Evolutionary conservation across 1,284 basidiomycete species (phyloP).

Genomic region (Boletus semigastroideus): DNA sequence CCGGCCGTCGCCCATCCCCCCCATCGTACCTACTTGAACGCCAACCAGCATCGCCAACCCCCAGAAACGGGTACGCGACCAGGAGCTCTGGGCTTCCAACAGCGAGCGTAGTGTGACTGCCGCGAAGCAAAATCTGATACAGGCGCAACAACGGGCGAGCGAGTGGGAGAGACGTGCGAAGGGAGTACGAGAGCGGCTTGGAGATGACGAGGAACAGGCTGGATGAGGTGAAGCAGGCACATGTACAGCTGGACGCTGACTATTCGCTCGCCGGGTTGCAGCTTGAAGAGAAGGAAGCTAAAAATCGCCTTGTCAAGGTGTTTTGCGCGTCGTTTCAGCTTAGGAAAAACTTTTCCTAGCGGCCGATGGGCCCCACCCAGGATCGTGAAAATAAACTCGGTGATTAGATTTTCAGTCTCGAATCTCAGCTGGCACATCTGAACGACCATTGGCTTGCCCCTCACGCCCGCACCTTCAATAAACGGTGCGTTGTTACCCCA

Average conservation of each 20-base stretch:
- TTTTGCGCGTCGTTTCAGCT: not conserved
- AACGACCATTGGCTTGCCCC: too few relatives aligned
- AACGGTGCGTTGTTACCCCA: too few relatives aligned
- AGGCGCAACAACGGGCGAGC: slow-evolving; percentile 69
- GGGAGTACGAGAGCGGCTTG: slow-evolving; percentile 63
- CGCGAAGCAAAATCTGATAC: slow-evolving; percentile 61
- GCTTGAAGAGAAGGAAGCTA: slow-evolving; percentile 70
- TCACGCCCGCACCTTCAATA: too few relatives aligned
- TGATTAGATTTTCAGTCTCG: slow-evolving; percentile 62
- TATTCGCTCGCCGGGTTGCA: slow-evolving; percentile 63
- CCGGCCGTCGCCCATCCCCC: too few relatives aligned
- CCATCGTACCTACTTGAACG: too few relatives aligned
- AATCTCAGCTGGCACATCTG: slow-evolving; percentile 59
- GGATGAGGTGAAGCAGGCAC: slow-evolving; percentile 64
- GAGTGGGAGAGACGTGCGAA: slow-evolving; percentile 81
- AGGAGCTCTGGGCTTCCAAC: slow-evolving; percentile 59
- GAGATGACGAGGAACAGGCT: slow-evolving; percentile 57
- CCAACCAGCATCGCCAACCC: slow-evolving; percentile 59
- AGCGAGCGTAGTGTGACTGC: slow-evolving; percentile 58
- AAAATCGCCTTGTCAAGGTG: slow-evolving; percentile 66
- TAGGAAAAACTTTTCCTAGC: slow-evolving; percentile 1
- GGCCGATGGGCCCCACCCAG: slow-evolving; percentile 53
- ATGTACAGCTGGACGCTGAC: slow-evolving; percentile 67
- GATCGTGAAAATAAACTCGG: slow-evolving; percentile 67
- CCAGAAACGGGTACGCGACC: slow-evolving; percentile 71